Base-by-base conservation (phyloP, 208 protist species). In the Crithidia expoeki region DNA sequence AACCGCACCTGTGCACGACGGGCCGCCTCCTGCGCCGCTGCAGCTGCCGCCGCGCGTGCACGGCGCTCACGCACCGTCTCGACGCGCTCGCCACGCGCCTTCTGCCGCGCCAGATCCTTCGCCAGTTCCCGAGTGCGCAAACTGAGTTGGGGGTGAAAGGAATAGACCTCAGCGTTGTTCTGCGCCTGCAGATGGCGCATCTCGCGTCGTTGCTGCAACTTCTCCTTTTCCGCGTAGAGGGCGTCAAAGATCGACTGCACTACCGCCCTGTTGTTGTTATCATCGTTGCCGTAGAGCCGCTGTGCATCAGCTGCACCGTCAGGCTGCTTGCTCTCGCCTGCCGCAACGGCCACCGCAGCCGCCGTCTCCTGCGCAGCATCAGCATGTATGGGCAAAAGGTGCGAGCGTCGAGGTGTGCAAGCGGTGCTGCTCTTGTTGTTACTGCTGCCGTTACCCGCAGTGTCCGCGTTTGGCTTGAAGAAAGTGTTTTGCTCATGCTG, bases 401-500 rank as follows among this genome's bases (percentile, higher is more conserved):
- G 60, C n/a, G 60, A 40, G 9, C 11, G 60, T 21, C 32, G 67
- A 27, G 57, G 27, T 27, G 49, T 46, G 47, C 17, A 17, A 27
- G 36, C n/a, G 34, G 38, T 67, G 19, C 33, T 55, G 28, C 16
- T 46, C 21, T 27, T 34, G 33, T 28, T 50, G 57, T 12, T 49
- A 38, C 1, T 56, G 51, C 25, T 56, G 49, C 17, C 17, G 52
- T 33, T 61, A 21, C 16, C 40, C 23, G 57, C 38, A 1, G 19
- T 34, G 23, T 38, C 25, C 0, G 71, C 38, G 30, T 60, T 65
- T 14, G 76, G 69, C 46, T 73, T 57, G 38, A 72, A 81, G 17
- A 83, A 61, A 27, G 79, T 72, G 6, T 36, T 49, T 28, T 73
- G 44, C 50, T 81, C 73, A 17, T 72, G 60, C 42, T 80, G 72